Evolutionary conservation across 352 stramenopile species (phyloP).

Genomic region (Phytophthora idaei): DNA sequence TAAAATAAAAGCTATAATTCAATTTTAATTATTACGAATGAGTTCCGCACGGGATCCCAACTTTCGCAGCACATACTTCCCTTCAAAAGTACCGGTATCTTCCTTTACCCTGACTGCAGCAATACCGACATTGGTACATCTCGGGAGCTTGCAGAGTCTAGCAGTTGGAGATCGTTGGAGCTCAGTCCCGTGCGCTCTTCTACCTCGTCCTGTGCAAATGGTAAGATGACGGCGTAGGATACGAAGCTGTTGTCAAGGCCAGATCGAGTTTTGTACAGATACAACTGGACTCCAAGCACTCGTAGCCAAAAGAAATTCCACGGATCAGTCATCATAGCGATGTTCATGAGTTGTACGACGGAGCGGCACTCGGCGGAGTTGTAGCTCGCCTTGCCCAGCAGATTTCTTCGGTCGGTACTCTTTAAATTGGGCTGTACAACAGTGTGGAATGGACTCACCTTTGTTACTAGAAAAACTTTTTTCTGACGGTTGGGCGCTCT

Average conservation of each 20-base stretch:
- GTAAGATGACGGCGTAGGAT: conserved; percentile 32
- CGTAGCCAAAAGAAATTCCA: conserved; percentile 39
- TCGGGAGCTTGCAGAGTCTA: conserved; percentile 21
- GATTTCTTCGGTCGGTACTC: not conserved
- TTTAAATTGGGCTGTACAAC: not conserved
- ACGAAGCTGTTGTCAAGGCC: not conserved
- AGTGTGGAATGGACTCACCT: not conserved
- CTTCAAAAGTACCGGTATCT: too few relatives aligned
- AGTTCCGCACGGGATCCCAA: too few relatives aligned
- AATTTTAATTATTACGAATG: too few relatives aligned
- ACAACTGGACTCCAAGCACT: conserved; percentile 35
- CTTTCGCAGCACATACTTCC: too few relatives aligned
- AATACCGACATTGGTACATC: conserved; percentile 18
- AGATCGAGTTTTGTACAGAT: conserved; percentile 35
- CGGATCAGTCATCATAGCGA: conserved; percentile 54
- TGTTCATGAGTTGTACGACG: conserved; percentile 45
- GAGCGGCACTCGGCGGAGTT: conserved; percentile 30
- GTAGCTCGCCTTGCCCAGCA: not conserved
- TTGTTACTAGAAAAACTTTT: not conserved
- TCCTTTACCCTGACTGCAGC: conserved; percentile 19
- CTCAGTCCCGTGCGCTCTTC: conserved; percentile 25
- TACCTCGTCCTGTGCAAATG: conserved; percentile 35
- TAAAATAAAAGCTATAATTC: too few relatives aligned
- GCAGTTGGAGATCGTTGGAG: conserved; percentile 22
- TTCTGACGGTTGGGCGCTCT: too few relatives aligned